A percentile compares a stretch with the other conserved stretches of the same genome.
phyloP scores from a whole-genome alignment of 2,329 filamentous ascomycete species.

The Didymella pomorum region DNA sequence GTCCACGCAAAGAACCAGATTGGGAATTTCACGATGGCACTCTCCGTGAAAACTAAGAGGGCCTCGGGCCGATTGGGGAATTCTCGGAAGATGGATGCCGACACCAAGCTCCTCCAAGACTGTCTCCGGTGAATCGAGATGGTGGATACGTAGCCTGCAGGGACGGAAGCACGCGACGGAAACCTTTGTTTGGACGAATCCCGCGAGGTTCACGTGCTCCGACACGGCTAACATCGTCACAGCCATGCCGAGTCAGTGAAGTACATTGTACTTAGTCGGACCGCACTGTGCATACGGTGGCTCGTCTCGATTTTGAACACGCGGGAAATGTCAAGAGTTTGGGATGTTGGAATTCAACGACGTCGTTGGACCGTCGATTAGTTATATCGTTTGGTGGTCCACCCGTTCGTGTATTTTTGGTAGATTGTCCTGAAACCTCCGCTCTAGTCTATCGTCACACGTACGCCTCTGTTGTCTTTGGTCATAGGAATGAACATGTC shows the following conservation, averaged over 20 bases:
- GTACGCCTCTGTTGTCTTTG: conserved; percentile 34
- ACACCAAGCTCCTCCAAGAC: conserved; percentile 6
- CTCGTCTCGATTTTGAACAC: neutral
- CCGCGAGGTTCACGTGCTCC: conserved; percentile 1
- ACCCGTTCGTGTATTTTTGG: neutral
- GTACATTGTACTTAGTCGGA: neutral
- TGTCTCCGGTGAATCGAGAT: conserved; percentile 7
- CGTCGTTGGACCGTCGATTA: neutral
- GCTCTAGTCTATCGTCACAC: conserved; percentile 28
- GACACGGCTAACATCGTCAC: neutral
- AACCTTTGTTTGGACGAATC: conserved; percentile 1
- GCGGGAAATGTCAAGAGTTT: neutral
- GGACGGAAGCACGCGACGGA: neutral
- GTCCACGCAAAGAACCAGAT: neutral
- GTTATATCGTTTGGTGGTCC: neutral
- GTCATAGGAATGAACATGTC: conserved; percentile 42
- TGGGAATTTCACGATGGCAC: neutral
- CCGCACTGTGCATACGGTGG: neutral
- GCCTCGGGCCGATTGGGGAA: conserved; percentile 3
- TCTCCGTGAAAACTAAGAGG: neutral
- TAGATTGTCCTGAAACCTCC: neutral
- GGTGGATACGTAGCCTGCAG: conserved; percentile 6
- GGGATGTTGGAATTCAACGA: neutral
- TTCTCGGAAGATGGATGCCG: conserved; percentile 2
- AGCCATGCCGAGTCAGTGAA: conserved; percentile 8